Conservation (phyloP, 257 asterid genomes). For the Leptodermis oblonga region DNA sequence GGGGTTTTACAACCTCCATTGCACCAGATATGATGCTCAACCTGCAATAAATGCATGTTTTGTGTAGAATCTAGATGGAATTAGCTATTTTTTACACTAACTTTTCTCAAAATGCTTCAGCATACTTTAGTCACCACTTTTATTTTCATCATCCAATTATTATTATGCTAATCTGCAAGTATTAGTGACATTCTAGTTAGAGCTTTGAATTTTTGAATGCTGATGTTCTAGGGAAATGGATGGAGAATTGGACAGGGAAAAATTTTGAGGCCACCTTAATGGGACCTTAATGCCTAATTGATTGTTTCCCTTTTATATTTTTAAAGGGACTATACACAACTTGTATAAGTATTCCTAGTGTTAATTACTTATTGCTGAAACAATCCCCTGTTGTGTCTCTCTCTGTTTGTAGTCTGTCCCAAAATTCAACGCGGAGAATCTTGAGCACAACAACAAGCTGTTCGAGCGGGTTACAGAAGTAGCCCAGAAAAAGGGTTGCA, state of each 20-base stretch:
- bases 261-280: too few species aligned
- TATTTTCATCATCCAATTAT: neutral
- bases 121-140: neutral
- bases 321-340: neutral
- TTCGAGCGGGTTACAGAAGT: slow-evolving; percentile 23
- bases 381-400: neutral
- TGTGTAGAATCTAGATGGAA: neutral
- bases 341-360: neutral
- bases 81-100: neutral
- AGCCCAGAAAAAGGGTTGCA: slow-evolving; percentile 32
- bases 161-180: neutral
- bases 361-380: neutral
- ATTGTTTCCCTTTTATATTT: neutral
- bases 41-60: neutral
- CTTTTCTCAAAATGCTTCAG: neutral
- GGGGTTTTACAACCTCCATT: neutral
- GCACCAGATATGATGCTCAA: neutral
- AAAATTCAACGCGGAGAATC: slow-evolving; percentile 20
- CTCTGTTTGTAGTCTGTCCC: slow-evolving; percentile 13
- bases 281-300: neutral
- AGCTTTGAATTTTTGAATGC: neutral
- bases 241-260: neutral
- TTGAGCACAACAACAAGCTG: slow-evolving; percentile 26
- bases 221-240: neutral
- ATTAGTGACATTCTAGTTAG: neutral